These are phyloP conservation scores for Zygosaccharomyces pseudobailii DNA, from an alignment of 1,139 yeast species.

Conservation along the genomic window DNA sequence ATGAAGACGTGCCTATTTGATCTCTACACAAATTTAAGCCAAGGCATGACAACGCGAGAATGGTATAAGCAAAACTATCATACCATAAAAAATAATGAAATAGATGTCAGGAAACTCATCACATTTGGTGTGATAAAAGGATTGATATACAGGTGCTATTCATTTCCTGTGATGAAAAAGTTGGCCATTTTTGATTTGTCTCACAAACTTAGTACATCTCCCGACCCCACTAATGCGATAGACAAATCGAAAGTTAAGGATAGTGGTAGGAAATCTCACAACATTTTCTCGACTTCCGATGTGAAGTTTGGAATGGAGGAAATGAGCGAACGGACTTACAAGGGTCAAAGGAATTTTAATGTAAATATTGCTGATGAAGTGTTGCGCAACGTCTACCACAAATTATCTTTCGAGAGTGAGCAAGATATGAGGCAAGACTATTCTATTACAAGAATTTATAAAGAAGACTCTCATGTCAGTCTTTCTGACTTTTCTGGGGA, in stretches of 20 bases:
- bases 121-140: conserved; percentile 84
- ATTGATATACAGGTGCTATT: conserved; percentile 71
- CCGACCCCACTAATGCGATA: neutral
- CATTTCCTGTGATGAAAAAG: conserved; percentile 58
- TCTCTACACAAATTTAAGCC: conserved; percentile 72
- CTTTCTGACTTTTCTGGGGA: conserved; percentile 5
- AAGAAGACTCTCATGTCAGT: conserved; percentile 8
- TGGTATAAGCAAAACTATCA: conserved; percentile 73
- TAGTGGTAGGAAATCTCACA: conserved; percentile 8
- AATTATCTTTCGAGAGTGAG: conserved; percentile 16
- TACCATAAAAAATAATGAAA: conserved; percentile 52
- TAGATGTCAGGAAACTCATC: conserved; percentile 79
- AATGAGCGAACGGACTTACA: conserved; percentile 5
- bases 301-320: conserved; percentile 20
- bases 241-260: neutral
- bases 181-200: conserved; percentile 24
- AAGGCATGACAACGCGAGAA: conserved; percentile 69
- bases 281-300: conserved; percentile 31
- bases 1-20: conserved; percentile 64
- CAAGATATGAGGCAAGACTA: conserved; percentile 3
- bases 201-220: conserved; percentile 7
- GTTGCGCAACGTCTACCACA: conserved; percentile 27
- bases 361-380: conserved; percentile 28
- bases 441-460: conserved; percentile 9
- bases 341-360: conserved; percentile 5